Evolutionary conservation across 192 early-diverging fungal genomes (phyloP).

Genomic region (Backusella australiensis): DNA sequence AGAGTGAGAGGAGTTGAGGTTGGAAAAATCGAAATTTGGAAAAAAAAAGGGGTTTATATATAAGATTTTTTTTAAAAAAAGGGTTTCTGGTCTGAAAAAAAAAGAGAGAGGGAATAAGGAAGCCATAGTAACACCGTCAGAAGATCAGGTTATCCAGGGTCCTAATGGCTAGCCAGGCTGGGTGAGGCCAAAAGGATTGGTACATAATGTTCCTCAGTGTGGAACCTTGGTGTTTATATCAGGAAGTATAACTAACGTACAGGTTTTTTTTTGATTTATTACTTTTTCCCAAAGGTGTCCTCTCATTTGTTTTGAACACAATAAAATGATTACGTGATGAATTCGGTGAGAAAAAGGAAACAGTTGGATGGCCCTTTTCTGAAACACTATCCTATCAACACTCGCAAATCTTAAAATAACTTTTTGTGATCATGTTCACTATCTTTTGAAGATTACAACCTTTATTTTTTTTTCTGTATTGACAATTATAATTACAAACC

Average conservation of each 20-base stretch:
- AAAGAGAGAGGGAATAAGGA: not conserved
- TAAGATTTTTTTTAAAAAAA: conserved; percentile 6
- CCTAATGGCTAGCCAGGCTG: not conserved
- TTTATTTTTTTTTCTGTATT: not conserved
- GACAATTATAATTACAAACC: not conserved
- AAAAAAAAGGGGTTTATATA: conserved; percentile 7
- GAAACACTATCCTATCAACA: conserved; percentile 12
- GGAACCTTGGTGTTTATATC: not conserved
- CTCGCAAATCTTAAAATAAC: not conserved
- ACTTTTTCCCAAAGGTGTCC: conserved; percentile 1
- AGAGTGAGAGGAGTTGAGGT: not conserved
- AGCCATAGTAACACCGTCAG: not conserved
- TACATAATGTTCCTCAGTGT: conserved; percentile 14
- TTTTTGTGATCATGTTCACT: conserved; percentile 1
- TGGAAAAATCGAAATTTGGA: not conserved
- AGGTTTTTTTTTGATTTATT: not conserved
- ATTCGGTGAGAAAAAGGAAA: conserved; percentile 1
- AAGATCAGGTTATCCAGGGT: conserved; percentile 19
- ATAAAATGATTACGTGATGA: conserved; percentile 16
- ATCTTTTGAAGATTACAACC: conserved; percentile 4
- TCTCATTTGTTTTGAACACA: conserved; percentile 6
- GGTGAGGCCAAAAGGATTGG: not conserved
- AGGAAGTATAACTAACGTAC: conserved; percentile 7
- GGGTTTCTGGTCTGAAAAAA: not conserved
- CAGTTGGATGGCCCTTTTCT: not conserved